Evolutionary conservation across 805 yeast genomes (phyloP), one percentile per base, ranked within the genome.

Genomic region (Saccharomycopsis oosterbeekiorum): DNA sequence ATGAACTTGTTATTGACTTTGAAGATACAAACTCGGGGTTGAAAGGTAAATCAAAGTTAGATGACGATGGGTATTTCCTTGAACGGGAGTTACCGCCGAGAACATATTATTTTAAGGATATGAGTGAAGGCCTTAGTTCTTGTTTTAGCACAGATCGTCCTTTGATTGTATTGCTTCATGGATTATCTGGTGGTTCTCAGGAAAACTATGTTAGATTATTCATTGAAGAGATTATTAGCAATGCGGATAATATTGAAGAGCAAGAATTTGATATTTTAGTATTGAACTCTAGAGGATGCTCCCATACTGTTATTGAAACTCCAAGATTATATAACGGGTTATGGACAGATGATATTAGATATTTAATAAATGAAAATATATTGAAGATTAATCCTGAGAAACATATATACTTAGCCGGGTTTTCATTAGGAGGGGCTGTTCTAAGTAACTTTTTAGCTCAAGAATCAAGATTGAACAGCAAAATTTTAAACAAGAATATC

Each of bases 121-220:
- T 81, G 70, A 55, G 71, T 60, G 65, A 64, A 1, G 93, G 86
- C 69, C 65, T 80, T 54, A 66, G 67, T 57, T 19, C 57, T 10
- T n/a, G 47, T 62, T 50, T 75, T 61, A 74, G 73, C 19, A 75
- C 72, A 57, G 66, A 75, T 2, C 77, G 71, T 56, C 96, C 96
- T 1, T 75, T 89, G 68, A 74, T 86, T 17, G 79, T 89, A 37
- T 73, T 82, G 2, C 71, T 87, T 51, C 96, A 89, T 69, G 96
- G 96, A 0, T 78, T 89, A 43, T 85, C 88, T 1, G 96, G 96
- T 5, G 94, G 96, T 0, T 84, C 92, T n/a, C 88, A 85, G 64
- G 96, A 89, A 69, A 78, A 87, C 6, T 84, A 89, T 68, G 83
- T 89, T 51, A 78, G 94, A 26, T 79, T 88, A 60, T 69, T 85